A percentile compares a stretch with the other conserved stretches of the same genome.
These are phyloP conservation scores for Apiosordaria backusii DNA, from an alignment of 495 filamentous ascomycete species.

Conservation along the genomic window DNA sequence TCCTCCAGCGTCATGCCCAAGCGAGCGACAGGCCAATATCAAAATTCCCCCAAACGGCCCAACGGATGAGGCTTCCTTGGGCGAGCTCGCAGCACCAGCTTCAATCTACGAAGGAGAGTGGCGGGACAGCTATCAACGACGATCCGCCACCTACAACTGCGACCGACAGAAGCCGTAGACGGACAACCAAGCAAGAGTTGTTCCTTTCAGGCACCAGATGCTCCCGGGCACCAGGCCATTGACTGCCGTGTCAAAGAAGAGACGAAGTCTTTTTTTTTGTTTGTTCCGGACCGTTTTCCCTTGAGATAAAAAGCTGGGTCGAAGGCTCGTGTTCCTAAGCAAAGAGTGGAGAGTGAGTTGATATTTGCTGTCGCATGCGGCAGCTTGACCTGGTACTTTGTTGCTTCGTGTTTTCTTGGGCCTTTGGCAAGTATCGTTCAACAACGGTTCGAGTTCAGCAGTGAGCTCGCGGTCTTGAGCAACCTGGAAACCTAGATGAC, in stretches of 20 bases:
- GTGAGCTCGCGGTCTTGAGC: background rate
- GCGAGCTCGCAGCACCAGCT: background rate
- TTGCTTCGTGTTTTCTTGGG: slow-evolving; percentile 5
- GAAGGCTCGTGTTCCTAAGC: background rate
- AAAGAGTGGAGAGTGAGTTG: slow-evolving; percentile 3
- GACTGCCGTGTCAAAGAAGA: slow-evolving; percentile 5
- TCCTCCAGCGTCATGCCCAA: slow-evolving; percentile 24
- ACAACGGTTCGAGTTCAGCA: background rate
- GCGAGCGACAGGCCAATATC: slow-evolving; percentile 9
- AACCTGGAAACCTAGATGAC: background rate
- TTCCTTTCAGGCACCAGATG: slow-evolving; percentile 7
- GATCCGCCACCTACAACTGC: slow-evolving; percentile 10
- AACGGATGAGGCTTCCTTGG: background rate
- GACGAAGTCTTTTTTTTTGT: background rate
- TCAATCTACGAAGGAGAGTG: background rate
- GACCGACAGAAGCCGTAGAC: slow-evolving; percentile 4
- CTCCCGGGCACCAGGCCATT: slow-evolving; percentile 20
- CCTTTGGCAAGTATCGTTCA: background rate
- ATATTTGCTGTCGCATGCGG: slow-evolving; percentile 6
- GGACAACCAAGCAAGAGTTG: slow-evolving; percentile 8
- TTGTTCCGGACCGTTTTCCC: background rate
- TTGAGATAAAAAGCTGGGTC: slow-evolving; percentile 1
- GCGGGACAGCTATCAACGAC: background rate
- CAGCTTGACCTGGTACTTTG: background rate
- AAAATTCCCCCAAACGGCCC: slow-evolving; percentile 7